Evolutionary conservation across 768 basidiomycete genomes (phyloP), one percentile per base, ranked within the genome.

Genomic region (Russula emetica): DNA sequence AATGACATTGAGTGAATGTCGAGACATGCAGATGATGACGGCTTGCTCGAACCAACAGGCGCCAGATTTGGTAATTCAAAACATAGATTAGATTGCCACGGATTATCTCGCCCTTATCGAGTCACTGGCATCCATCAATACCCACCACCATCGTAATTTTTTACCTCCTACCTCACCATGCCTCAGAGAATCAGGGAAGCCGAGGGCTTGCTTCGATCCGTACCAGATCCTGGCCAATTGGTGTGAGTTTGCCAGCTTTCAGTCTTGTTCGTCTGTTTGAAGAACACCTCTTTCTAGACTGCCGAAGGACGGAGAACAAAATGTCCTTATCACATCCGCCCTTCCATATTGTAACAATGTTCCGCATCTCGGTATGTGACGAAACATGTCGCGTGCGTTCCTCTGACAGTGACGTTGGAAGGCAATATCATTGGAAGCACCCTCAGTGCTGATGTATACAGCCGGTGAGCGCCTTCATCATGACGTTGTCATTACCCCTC

Each of bases 341-440:
- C 77, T 99, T 61, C 97, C 97, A 1, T 94, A 94, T 72, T 94
- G 93, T 75, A 98, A 98, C 74, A 98, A 98, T 71, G 95, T 97
- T 13, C 94, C 96, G 28, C 94, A 98, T 80, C 83, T 97, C 50
- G 94, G 95, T 85, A 72, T 69, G 82, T 75, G 22, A 52, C 45
- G 67, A 65, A 32, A 66, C 64, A 50, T 65, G 34, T 16, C 36
- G 61, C 57, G 20, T 36, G 22, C 26, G 22, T 24, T 32, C 6
- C 18, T 20, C 49, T 56, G 30, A 64, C 16, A 53, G 13, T 50
- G 49, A 26, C n/a, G 26, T 28, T 34, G 58, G 55, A 62, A 83
- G 92, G 91, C 55, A 92, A 94, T 73, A 90, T 94, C 71, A 95
- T 95, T 69, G 95, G 96, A 64, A 98, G 96, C 69, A 94, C 91